A percentile compares a stretch with the other conserved stretches of the same genome.
phyloP scores from a whole-genome alignment of 192 early-diverging fungal genomes.

The Rhizophagus clarus region DNA sequence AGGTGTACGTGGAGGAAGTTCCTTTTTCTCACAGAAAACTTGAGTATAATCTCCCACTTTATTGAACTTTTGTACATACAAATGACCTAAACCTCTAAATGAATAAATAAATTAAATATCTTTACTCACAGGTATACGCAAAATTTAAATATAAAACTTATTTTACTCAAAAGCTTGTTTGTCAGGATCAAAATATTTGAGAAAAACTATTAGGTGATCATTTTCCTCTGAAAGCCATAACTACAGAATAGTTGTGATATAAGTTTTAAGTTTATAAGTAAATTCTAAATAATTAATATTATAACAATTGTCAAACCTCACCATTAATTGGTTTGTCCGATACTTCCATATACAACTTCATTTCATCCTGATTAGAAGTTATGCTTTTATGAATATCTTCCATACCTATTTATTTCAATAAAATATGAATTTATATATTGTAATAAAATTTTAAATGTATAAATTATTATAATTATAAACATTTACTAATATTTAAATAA shows the following conservation, averaged over 20 bases:
- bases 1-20: slow-evolving; percentile 52
- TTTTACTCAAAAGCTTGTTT: slow-evolving; percentile 62
- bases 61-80: slow-evolving; percentile 51
- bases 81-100: slow-evolving; percentile 54
- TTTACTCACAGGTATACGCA: slow-evolving; percentile 24
- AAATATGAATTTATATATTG: too few relatives aligned
- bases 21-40: slow-evolving; percentile 53
- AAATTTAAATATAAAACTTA: background rate
- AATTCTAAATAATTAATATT: slow-evolving; percentile 4
- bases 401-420: slow-evolving; percentile 34
- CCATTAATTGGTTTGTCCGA: slow-evolving; percentile 35
- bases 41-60: slow-evolving; percentile 67
- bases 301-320: slow-evolving; percentile 35
- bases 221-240: slow-evolving; percentile 5
- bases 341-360: slow-evolving; percentile 46
- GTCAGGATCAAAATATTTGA: slow-evolving; percentile 82
- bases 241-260: background rate
- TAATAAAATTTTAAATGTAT: background rate
- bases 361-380: slow-evolving; percentile 36
- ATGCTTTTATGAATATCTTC: slow-evolving; percentile 39
- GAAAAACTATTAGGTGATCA: slow-evolving; percentile 72
- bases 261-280: background rate
- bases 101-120: slow-evolving; percentile 29
- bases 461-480: background rate
- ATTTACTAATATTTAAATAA: slow-evolving; percentile 51